These are phyloP conservation scores for Tolypocladium endophyticum DNA, from an alignment of 2,329 filamentous ascomycete species.

Conservation along the genomic window DNA sequence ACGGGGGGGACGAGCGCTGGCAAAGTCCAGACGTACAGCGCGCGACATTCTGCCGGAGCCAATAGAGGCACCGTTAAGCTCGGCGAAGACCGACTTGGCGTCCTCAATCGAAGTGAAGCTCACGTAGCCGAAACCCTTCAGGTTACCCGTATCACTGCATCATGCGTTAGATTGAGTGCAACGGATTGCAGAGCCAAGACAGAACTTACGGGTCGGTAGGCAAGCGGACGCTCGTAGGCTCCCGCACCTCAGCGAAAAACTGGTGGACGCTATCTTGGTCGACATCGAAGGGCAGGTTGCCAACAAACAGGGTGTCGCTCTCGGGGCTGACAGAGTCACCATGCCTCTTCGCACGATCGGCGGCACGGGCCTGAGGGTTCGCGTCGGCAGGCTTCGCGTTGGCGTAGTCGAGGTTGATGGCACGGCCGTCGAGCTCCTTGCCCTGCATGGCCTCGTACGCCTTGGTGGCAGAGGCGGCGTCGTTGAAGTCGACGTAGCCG, in stretches of 20 bases:
- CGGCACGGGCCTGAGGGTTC: conserved; percentile 43
- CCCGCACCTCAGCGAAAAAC: conserved; percentile 62
- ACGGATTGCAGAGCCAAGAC: background rate
- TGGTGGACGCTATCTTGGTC: conserved; percentile 65
- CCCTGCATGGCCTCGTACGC: conserved; percentile 68
- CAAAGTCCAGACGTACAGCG: conserved; percentile 73
- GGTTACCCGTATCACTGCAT: conserved; percentile 60
- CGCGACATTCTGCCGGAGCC: conserved; percentile 60
- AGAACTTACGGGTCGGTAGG: conserved; percentile 65
- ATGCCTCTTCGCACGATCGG: conserved; percentile 56
- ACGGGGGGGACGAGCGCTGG: conserved; percentile 53
- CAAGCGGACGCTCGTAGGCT: conserved; percentile 70
- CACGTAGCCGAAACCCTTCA: conserved; percentile 91
- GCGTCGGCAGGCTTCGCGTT: conserved; percentile 50
- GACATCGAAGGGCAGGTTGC: conserved; percentile 79
- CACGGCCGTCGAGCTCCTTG: conserved; percentile 61
- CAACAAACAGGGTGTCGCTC: conserved; percentile 81
- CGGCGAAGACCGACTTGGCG: conserved; percentile 62
- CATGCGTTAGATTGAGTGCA: conserved; percentile 1
- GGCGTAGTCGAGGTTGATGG: conserved; percentile 71
- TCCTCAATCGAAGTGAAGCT: conserved; percentile 75
- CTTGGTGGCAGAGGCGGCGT: conserved; percentile 54
- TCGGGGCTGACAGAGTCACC: conserved; percentile 73
- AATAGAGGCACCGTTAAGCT: conserved; percentile 55
- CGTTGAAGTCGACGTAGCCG: conserved; percentile 82